These are phyloP conservation scores for Caryopteris hybrid DNA, from an alignment of 305 asterid species.

Conservation along the genomic window DNA sequence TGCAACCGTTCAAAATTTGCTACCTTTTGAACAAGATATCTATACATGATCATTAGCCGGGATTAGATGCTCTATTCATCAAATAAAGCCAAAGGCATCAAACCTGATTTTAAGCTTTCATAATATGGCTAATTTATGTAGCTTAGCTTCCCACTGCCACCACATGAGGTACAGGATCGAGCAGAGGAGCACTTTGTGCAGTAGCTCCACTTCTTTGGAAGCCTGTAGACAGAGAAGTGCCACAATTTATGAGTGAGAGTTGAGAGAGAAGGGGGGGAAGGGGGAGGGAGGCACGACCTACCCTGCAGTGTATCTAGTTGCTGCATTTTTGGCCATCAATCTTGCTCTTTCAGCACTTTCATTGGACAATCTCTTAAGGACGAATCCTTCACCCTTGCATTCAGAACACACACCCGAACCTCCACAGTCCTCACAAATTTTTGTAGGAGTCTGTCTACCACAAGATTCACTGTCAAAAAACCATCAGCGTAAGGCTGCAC, in stretches of 20 bases:
- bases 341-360: constrained; percentile 71
- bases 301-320: constrained; percentile 94
- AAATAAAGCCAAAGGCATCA: not conserved
- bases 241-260: too few relatives aligned
- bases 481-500: not conserved
- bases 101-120: not conserved
- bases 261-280: not conserved
- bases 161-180: constrained; percentile 69
- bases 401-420: constrained; percentile 79
- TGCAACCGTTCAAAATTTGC: not conserved
- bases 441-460: constrained; percentile 19
- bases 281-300: constrained; percentile 19
- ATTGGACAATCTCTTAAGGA: constrained; percentile 57
- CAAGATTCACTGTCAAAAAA: not conserved
- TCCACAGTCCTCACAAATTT: constrained; percentile 52
- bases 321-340: constrained; percentile 38
- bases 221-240: constrained; percentile 46
- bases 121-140: constrained; percentile 8
- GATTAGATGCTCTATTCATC: not conserved
- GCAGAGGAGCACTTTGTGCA: constrained; percentile 86
- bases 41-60: not conserved
- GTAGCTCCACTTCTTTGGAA: constrained; percentile 97
- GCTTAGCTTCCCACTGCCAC: constrained; percentile 72
- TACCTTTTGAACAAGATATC: not conserved
- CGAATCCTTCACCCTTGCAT: constrained; percentile 87